Percentiles rank a stretch among this genome's conserved stretches.
Conservation (phyloP, 108 stramenopile species). For the Thalassiosira profunda region DNA sequence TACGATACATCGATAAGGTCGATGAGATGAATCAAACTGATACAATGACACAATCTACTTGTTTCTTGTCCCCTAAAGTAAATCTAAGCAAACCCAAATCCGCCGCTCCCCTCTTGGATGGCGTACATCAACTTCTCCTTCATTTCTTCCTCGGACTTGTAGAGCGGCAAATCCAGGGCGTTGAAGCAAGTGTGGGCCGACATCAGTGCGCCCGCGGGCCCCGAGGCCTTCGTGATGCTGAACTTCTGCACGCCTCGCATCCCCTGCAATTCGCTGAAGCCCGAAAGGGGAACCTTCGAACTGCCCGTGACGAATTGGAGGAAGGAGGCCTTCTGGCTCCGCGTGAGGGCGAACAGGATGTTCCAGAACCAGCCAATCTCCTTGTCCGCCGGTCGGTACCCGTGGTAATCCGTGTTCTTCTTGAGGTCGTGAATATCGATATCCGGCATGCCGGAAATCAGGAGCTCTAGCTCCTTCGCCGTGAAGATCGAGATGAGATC, state of each 20-base stretch:
- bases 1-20: neutral
- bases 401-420: slow-evolving; percentile 94
- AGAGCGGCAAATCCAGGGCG: slow-evolving; percentile 93
- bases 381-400: slow-evolving; percentile 87
- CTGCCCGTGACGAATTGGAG: slow-evolving; percentile 96
- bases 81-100: slow-evolving; percentile 83
- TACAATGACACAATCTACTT: neutral
- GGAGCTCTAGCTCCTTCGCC: slow-evolving; percentile 95
- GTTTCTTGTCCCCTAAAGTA: neutral
- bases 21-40: neutral
- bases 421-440: slow-evolving; percentile 95
- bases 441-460: slow-evolving; percentile 97
- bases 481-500: slow-evolving; percentile 96
- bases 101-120: slow-evolving; percentile 90
- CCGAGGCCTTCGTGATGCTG: slow-evolving; percentile 90
- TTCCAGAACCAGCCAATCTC: slow-evolving; percentile 98
- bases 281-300: slow-evolving; percentile 95
- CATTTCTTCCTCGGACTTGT: slow-evolving; percentile 89
- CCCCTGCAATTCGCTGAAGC: slow-evolving; percentile 95
- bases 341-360: slow-evolving; percentile 82
- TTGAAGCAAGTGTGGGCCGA: slow-evolving; percentile 98
- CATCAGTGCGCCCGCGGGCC: slow-evolving; percentile 79
- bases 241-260: slow-evolving; percentile 98
- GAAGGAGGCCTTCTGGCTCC: slow-evolving; percentile 94
- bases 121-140: slow-evolving; percentile 93